A percentile compares a stretch with the other conserved stretches of the same genome.
These are phyloP conservation scores for Trichothecium roseum DNA, from an alignment of 2,329 filamentous ascomycete genomes.

Conservation along the genomic window DNA sequence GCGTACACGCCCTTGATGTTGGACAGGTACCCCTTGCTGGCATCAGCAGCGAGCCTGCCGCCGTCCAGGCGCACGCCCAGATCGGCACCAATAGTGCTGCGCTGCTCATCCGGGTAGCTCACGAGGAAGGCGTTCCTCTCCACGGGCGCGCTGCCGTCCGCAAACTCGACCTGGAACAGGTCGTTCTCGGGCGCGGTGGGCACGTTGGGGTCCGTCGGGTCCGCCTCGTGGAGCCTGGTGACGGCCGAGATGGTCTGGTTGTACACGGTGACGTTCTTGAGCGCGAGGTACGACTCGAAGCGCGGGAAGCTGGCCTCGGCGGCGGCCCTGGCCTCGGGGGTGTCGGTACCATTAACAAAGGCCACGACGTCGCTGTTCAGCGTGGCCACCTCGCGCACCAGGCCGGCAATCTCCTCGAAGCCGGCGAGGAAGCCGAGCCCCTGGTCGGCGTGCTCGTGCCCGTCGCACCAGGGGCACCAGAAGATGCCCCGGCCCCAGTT, in stretches of 20 bases:
- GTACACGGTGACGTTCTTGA: slow-evolving; percentile 41
- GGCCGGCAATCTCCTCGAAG: slow-evolving; percentile 30
- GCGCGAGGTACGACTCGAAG: slow-evolving; percentile 37
- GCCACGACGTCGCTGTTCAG: slow-evolving; percentile 45
- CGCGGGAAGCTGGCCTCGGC: slow-evolving; percentile 28
- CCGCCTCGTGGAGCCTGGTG: slow-evolving; percentile 30
- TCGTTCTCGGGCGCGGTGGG: slow-evolving; percentile 39
- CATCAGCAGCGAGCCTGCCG: slow-evolving; percentile 31
- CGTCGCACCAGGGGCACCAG: slow-evolving; percentile 58
- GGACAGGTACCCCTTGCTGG: slow-evolving; percentile 32
- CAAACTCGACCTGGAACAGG: slow-evolving; percentile 43
- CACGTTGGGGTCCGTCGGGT: slow-evolving; percentile 25
- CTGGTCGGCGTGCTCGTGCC: slow-evolving; percentile 50
- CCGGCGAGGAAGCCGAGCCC: slow-evolving; percentile 38
- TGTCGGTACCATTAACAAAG: slow-evolving; percentile 51
- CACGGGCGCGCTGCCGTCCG: slow-evolving; percentile 20
- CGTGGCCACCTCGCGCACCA: slow-evolving; percentile 41
- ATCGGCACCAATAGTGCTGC: slow-evolving; percentile 32
- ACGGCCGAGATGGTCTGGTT: slow-evolving; percentile 43
- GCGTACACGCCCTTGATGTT: slow-evolving; percentile 45
- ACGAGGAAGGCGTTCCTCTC: slow-evolving; percentile 41
- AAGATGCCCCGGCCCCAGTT: slow-evolving; percentile 50
- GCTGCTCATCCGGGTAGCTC: slow-evolving; percentile 35
- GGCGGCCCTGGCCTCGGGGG: slow-evolving; percentile 24
- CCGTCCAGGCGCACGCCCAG: slow-evolving; percentile 35